Evolutionary conservation across 129 eudicot genomes (phyloP).

Genomic region (Tanacetum coccineum): DNA sequence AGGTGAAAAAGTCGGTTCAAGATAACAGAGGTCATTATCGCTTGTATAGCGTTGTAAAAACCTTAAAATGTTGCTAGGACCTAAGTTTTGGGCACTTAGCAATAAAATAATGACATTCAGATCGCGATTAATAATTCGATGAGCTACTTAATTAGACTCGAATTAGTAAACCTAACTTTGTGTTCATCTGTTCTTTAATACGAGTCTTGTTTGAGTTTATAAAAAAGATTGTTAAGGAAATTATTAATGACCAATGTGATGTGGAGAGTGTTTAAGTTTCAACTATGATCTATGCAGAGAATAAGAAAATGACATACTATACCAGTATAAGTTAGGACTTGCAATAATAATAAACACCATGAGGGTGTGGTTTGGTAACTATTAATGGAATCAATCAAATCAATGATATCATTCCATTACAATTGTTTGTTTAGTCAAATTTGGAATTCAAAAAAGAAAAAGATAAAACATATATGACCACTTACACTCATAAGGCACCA

Average conservation of each 20-base stretch:
- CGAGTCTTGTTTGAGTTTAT: slow-evolving; percentile 12
- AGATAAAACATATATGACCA: too few species aligned
- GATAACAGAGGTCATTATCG: slow-evolving; percentile 34
- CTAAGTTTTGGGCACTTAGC: slow-evolving; percentile 1
- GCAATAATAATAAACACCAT: too few species aligned
- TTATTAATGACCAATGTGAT: too few species aligned
- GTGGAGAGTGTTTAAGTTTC: too few species aligned
- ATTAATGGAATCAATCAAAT: too few species aligned
- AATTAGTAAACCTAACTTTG: slow-evolving; percentile 8
- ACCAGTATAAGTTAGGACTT: not conserved
- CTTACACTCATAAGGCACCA: too few species aligned
- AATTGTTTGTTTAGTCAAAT: too few species aligned
- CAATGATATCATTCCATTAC: too few species aligned
- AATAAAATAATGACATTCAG: slow-evolving; percentile 1
- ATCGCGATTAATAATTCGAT: not conserved
- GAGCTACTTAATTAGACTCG: too few species aligned
- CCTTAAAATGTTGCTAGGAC: slow-evolving; percentile 26
- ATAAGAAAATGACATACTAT: not conserved
- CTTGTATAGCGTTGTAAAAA: slow-evolving; percentile 23
- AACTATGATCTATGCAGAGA: too few species aligned
- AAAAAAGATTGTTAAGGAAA: not conserved
- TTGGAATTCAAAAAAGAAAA: too few species aligned
- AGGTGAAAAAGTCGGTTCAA: slow-evolving; percentile 26
- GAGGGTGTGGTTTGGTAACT: too few species aligned
- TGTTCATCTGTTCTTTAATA: not conserved